Evolutionary conservation across 805 yeast genomes (phyloP).

Genomic region (Cyberlindnera sargentensis): DNA sequence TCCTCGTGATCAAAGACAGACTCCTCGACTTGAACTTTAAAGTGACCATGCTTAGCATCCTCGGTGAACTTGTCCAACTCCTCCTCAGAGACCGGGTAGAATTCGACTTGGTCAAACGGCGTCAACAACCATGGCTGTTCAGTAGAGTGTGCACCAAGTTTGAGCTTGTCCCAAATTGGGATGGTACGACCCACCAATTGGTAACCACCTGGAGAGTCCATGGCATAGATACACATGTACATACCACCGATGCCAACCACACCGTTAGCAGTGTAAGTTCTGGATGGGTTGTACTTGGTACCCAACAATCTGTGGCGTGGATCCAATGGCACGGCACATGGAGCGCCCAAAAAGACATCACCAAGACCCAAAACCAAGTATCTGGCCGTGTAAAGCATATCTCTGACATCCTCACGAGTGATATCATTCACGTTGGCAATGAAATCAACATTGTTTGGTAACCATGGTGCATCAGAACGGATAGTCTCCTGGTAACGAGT

Average conservation of each 20-base stretch:
- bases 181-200: constrained; percentile 94
- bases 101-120: constrained; percentile 92
- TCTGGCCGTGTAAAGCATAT: constrained; percentile 82
- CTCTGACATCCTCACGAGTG: constrained; percentile 65
- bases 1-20: constrained; percentile 76
- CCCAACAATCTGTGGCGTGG: constrained; percentile 93
- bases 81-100: constrained; percentile 83
- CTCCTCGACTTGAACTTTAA: constrained; percentile 65
- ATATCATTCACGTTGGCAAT: constrained; percentile 84
- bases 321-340: constrained; percentile 96
- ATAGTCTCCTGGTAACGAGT: constrained; percentile 90
- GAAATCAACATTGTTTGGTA: constrained; percentile 96
- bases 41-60: constrained; percentile 75
- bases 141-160: constrained; percentile 58
- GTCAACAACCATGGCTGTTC: constrained; percentile 82
- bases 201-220: constrained; percentile 96
- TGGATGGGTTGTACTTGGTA: constrained; percentile 90
- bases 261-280: constrained; percentile 95
- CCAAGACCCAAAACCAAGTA: constrained; percentile 93
- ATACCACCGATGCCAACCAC: constrained; percentile 97
- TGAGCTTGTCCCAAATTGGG: constrained; percentile 95
- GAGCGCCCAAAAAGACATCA: constrained; percentile 96
- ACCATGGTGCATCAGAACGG: constrained; percentile 91
- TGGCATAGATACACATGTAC: constrained; percentile 98
- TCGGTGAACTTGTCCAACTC: constrained; percentile 68